A percentile compares a stretch with the other conserved stretches of the same genome.
phyloP scores from a whole-genome alignment of 2,329 filamentous ascomycete species.

The Chaetomiaceae sp. region DNA sequence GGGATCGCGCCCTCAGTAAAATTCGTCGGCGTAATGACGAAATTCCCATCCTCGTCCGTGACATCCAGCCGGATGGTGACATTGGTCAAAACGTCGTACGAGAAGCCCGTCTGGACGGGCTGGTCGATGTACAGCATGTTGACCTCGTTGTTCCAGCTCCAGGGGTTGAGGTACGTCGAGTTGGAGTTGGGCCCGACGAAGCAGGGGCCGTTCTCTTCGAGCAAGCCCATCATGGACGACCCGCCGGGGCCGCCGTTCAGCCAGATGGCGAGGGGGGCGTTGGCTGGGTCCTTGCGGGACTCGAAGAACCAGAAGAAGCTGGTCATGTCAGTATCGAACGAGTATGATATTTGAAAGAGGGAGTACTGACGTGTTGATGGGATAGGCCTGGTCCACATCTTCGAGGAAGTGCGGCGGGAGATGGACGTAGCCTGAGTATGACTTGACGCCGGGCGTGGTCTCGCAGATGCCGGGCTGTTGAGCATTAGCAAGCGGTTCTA shows the following conservation, averaged over 20 bases:
- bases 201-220: slow-evolving; percentile 52
- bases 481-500: neutral
- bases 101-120: slow-evolving; percentile 32
- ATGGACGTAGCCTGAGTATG: slow-evolving; percentile 57
- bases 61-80: neutral
- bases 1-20: slow-evolving; percentile 1
- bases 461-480: slow-evolving; percentile 50
- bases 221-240: slow-evolving; percentile 36
- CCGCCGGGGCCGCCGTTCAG: slow-evolving; percentile 57
- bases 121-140: slow-evolving; percentile 48
- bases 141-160: slow-evolving; percentile 51
- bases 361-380: slow-evolving; percentile 37
- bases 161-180: slow-evolving; percentile 47
- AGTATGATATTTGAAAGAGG: neutral
- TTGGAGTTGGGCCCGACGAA: slow-evolving; percentile 38
- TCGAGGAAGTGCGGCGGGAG: slow-evolving; percentile 40
- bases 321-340: neutral
- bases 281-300: slow-evolving; percentile 20
- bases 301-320: slow-evolving; percentile 37
- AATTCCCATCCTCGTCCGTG: too few species aligned
- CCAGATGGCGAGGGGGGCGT: slow-evolving; percentile 48
- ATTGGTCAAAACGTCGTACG: slow-evolving; percentile 9
- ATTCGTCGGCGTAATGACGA: neutral
- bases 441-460: slow-evolving; percentile 55
- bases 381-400: slow-evolving; percentile 29